Conservation (phyloP, 345 rosid genomes). For the Pistacia vera region DNA sequence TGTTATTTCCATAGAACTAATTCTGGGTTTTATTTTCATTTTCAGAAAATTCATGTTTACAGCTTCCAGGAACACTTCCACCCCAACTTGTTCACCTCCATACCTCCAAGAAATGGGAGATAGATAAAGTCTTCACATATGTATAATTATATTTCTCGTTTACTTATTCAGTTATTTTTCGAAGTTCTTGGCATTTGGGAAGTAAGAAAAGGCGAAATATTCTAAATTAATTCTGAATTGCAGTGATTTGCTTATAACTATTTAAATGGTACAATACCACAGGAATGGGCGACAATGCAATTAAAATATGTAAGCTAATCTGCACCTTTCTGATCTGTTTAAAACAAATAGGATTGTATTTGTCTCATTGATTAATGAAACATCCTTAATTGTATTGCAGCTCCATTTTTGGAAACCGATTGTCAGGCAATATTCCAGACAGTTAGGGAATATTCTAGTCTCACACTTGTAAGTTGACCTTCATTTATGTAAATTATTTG, state of each 20-base stretch:
- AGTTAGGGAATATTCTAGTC: conserved; percentile 44
- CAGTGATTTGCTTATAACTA: conserved; percentile 68
- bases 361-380: background rate
- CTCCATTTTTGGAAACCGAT: conserved; percentile 38
- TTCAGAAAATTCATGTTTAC: conserved; percentile 47
- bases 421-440: conserved; percentile 46
- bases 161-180: too few relatives aligned
- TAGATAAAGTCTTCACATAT: too few relatives aligned
- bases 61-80: conserved; percentile 72
- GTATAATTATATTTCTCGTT: too few relatives aligned
- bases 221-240: conserved; percentile 14
- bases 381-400: conserved; percentile 26
- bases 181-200: too few relatives aligned
- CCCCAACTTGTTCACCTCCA: conserved; percentile 37
- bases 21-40: background rate
- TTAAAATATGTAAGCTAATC: conserved; percentile 42
- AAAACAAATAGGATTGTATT: conserved; percentile 1
- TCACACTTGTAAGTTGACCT: conserved; percentile 36
- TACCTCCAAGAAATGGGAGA: background rate
- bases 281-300: conserved; percentile 54
- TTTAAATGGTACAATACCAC: conserved; percentile 55
- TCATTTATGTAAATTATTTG: too few relatives aligned
- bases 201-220: background rate
- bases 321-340: background rate
- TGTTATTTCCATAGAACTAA: background rate